phyloP scores from a whole-genome alignment of 1,284 basidiomycete genomes.

The Pseudozyma pruni region DNA sequence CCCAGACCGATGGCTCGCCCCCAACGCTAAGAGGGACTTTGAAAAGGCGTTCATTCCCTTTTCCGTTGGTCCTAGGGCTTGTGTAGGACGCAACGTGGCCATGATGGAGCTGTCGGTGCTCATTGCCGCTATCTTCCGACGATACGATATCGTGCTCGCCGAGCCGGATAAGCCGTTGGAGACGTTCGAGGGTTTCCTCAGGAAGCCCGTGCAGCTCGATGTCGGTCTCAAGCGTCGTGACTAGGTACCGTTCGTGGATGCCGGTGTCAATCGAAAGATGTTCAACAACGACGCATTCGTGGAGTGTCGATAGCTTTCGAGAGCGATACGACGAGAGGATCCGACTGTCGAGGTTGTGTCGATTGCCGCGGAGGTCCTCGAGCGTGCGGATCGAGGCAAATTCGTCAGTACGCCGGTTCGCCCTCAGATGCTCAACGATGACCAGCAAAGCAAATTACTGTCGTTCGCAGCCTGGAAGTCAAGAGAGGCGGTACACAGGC shows the following conservation, averaged over 20 bases:
- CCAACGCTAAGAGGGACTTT: constrained; percentile 54
- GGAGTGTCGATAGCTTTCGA: too few relatives aligned
- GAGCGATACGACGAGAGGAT: too few relatives aligned
- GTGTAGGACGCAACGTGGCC: constrained; percentile 60
- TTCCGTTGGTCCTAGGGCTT: constrained; percentile 58
- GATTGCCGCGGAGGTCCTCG: too few relatives aligned
- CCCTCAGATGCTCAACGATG: too few relatives aligned
- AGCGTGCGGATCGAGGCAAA: too few relatives aligned
- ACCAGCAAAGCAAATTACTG: too few relatives aligned
- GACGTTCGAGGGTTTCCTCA: constrained; percentile 60
- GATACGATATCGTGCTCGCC: constrained; percentile 59
- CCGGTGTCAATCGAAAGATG: too few relatives aligned
- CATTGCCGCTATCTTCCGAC: constrained; percentile 52
- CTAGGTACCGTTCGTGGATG: not conserved
- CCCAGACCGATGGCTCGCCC: constrained; percentile 80
- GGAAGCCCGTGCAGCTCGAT: constrained; percentile 51
- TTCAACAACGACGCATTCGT: too few relatives aligned
- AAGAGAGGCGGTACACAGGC: too few relatives aligned
- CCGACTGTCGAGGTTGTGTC: too few relatives aligned
- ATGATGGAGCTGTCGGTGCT: constrained; percentile 56
- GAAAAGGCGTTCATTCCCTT: constrained; percentile 63
- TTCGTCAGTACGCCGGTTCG: too few relatives aligned
- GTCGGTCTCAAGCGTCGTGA: constrained; percentile 49
- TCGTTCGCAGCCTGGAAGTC: too few relatives aligned
- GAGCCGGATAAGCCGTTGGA: constrained; percentile 47